Conservation (phyloP, 495 filamentous ascomycete genomes). For the Cudoniella acicularis region DNA sequence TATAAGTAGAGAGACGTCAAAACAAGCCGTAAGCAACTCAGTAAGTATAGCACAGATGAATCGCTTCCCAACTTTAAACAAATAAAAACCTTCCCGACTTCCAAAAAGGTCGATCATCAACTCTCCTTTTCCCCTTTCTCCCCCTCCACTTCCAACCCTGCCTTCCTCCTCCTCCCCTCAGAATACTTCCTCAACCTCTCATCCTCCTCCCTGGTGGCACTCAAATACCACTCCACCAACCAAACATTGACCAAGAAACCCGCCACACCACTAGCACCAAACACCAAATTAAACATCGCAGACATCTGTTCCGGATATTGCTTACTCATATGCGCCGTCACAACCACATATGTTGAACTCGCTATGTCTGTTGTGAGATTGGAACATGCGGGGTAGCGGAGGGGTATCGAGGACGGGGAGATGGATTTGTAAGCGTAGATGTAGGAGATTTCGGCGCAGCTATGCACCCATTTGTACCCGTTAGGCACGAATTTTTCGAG, state of each 20-base stretch:
- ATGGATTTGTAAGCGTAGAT: not conserved
- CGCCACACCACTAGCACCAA: not conserved
- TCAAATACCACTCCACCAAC: slow-evolving; percentile 4
- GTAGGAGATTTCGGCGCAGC: not conserved
- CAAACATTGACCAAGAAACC: not conserved
- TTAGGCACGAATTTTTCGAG: not conserved
- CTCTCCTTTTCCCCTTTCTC: not conserved
- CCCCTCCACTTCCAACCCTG: not conserved
- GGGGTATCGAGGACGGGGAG: not conserved
- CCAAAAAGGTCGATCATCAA: not conserved
- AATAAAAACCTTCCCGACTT: too few species aligned
- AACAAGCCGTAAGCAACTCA: too few species aligned
- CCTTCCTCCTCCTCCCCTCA: not conserved
- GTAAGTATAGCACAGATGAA: too few species aligned
- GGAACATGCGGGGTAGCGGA: not conserved
- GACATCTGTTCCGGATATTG: slow-evolving; percentile 1
- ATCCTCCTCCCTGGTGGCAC: slow-evolving; percentile 1
- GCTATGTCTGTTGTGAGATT: not conserved
- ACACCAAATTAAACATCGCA: slow-evolving; percentile 2
- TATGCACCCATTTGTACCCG: not conserved
- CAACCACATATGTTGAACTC: not conserved
- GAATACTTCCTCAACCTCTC: slow-evolving; percentile 12
- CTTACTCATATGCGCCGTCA: not conserved
- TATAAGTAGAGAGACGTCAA: too few species aligned
- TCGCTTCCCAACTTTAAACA: too few species aligned